Evolutionary conservation across 1,139 yeast species (phyloP).

Genomic region (Candida sanyaensis): DNA sequence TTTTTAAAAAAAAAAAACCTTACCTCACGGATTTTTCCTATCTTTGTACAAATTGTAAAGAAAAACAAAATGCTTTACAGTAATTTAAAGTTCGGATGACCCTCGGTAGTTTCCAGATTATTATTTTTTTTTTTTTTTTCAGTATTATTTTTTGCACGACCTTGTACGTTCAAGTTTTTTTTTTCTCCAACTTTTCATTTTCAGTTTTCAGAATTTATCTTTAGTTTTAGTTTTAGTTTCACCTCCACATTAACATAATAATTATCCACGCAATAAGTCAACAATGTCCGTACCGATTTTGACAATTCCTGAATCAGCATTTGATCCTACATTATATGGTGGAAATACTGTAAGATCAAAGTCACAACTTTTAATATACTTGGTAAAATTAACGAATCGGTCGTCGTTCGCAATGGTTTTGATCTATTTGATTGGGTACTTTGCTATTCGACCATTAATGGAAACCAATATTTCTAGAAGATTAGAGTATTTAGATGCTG

Average conservation of each 20-base stretch:
- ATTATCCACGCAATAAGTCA: not conserved
- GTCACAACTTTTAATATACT: slow-evolving; percentile 29
- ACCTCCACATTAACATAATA: not conserved
- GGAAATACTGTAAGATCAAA: slow-evolving; percentile 18
- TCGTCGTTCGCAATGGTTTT: slow-evolving; percentile 34
- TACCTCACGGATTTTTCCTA: no score
- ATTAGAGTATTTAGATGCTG: slow-evolving; percentile 36
- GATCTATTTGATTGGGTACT: slow-evolving; percentile 33
- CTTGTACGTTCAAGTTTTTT: not conserved
- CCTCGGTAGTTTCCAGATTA: not conserved
- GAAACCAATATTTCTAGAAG: slow-evolving; percentile 32
- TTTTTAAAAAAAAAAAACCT: no score
- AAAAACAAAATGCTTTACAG: no score
- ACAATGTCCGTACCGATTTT: slow-evolving; percentile 31
- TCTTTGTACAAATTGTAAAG: not conserved
- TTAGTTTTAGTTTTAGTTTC: not conserved
- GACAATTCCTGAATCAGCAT: slow-evolving; percentile 48
- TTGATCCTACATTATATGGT: slow-evolving; percentile 31
- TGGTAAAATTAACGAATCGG: slow-evolving; percentile 36
- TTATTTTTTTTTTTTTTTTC: no score
- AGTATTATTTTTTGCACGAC: not conserved
- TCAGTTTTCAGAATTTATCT: no score
- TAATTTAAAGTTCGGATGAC: not conserved
- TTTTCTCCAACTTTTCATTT: not conserved
- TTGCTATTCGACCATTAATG: slow-evolving; percentile 39